A percentile compares a stretch with the other conserved stretches of the same genome.
phyloP scores from a whole-genome alignment of 495 filamentous ascomycete species.

The Neurospora sp. region DNA sequence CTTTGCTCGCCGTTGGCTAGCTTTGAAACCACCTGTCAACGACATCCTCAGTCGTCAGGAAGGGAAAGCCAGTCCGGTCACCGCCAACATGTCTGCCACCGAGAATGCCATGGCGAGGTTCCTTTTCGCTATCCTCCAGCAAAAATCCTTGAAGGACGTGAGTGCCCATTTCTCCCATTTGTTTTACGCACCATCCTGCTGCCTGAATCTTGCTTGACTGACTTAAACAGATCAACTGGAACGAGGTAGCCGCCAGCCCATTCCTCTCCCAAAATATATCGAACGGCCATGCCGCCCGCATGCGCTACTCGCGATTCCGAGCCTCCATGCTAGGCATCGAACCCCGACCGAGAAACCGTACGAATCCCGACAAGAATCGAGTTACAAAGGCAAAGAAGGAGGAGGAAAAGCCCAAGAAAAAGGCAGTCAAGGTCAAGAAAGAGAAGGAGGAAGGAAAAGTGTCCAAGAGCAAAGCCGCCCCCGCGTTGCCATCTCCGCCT shows the following conservation, averaged over 20 bases:
- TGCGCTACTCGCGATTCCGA: constrained; percentile 67
- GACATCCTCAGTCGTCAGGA: neutral
- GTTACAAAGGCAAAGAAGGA: constrained; percentile 34
- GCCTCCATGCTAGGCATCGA: constrained; percentile 30
- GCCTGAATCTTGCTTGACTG: neutral
- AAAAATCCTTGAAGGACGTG: constrained; percentile 64
- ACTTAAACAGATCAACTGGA: constrained; percentile 58
- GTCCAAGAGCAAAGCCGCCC: neutral
- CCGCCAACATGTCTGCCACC: constrained; percentile 34
- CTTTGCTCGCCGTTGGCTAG: constrained; percentile 16
- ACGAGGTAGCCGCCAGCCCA: constrained; percentile 48
- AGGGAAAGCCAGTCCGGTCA: neutral
- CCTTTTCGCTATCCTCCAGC: constrained; percentile 65
- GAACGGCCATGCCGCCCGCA: constrained; percentile 72
- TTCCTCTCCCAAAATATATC: constrained; percentile 49
- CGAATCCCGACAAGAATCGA: constrained; percentile 19
- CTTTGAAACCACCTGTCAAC: constrained; percentile 8
- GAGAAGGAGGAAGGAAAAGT: constrained; percentile 23
- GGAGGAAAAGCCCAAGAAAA: neutral
- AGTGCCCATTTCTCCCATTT: constrained; percentile 15
- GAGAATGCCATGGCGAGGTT: constrained; percentile 49
- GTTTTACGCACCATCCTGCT: neutral
- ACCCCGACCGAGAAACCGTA: constrained; percentile 31
- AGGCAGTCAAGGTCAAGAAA: constrained; percentile 6
- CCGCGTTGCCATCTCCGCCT: neutral